A percentile compares a stretch with the other conserved stretches of the same genome.
Conservation (phyloP, 2,329 filamentous ascomycete species). For the Cercospora nicotianae region DNA sequence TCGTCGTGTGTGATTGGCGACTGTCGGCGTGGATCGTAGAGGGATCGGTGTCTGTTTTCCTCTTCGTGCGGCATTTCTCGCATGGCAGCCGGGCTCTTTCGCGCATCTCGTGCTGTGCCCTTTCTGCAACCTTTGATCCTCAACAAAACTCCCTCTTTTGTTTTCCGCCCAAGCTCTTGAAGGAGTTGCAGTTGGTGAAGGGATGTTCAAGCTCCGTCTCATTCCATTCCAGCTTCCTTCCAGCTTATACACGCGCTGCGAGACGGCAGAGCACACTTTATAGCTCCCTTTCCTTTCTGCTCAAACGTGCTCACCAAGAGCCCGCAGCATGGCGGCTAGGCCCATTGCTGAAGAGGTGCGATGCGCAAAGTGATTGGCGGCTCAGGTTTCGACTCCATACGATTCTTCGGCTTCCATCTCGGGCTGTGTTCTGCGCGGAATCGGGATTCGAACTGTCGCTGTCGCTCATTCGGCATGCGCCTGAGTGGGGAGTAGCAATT, state of each 20-base stretch:
- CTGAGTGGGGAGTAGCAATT: not conserved
- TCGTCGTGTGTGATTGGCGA: not conserved
- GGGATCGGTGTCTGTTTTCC: not conserved
- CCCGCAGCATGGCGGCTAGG: not conserved
- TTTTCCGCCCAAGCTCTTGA: not conserved
- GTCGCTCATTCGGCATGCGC: not conserved
- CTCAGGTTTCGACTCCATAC: not conserved
- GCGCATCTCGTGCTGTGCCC: not conserved
- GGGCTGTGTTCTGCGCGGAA: not conserved
- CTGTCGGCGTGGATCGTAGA: not conserved
- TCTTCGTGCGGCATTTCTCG: not conserved
- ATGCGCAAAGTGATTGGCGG: not conserved
- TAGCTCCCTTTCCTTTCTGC: not conserved
- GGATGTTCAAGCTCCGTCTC: not conserved
- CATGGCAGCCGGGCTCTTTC: not conserved
- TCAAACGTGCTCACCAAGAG: not conserved
- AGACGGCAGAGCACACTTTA: not conserved
- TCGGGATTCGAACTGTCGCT: not conserved
- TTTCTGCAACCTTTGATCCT: not conserved
- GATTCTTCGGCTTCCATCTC: not conserved
- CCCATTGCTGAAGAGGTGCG: not conserved
- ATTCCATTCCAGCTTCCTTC: not conserved
- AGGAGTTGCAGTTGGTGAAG: not conserved
- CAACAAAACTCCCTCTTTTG: not conserved
- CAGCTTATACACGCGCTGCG: not conserved